Percentiles rank a stretch among this genome's conserved stretches.
These are phyloP conservation scores for Talaromyces sp. DNA, from an alignment of 2,329 filamentous ascomycete genomes.

Conservation along the genomic window DNA sequence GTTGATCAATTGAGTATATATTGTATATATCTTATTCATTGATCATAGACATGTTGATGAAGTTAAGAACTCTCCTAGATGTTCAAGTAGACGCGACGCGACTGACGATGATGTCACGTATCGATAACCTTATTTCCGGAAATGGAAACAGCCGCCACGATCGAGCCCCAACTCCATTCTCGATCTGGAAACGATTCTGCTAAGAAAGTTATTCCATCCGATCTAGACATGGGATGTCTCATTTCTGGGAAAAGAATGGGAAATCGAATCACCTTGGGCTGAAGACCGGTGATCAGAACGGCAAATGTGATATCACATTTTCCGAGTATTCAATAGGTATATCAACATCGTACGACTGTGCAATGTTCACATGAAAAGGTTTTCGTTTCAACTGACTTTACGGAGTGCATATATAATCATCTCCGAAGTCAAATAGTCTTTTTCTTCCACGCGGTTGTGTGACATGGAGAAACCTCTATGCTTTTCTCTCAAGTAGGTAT, in stretches of 20 bases:
- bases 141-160: not conserved
- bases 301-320: not conserved
- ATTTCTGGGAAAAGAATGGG: not conserved
- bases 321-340: not conserved
- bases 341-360: not conserved
- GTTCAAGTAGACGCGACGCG: not conserved
- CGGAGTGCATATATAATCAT: not conserved
- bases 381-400: not conserved
- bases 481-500: not conserved
- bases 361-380: not conserved
- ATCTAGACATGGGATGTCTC: not conserved
- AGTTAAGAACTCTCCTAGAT: not conserved
- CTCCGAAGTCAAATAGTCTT: not conserved
- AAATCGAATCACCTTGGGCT: not conserved
- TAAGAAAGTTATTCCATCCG: not conserved
- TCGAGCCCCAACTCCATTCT: conserved; percentile 1
- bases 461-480: not conserved
- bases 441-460: not conserved
- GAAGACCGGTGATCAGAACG: not conserved
- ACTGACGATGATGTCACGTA: conserved; percentile 7
- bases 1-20: not conserved
- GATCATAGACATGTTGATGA: not conserved
- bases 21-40: not conserved
- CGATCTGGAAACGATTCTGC: not conserved
- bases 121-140: conserved; percentile 1